Evolutionary conservation across 371 early-diverging fungal genomes (phyloP), one percentile per base, ranked within the genome.

Genomic region (Lichtheimia ornata): DNA sequence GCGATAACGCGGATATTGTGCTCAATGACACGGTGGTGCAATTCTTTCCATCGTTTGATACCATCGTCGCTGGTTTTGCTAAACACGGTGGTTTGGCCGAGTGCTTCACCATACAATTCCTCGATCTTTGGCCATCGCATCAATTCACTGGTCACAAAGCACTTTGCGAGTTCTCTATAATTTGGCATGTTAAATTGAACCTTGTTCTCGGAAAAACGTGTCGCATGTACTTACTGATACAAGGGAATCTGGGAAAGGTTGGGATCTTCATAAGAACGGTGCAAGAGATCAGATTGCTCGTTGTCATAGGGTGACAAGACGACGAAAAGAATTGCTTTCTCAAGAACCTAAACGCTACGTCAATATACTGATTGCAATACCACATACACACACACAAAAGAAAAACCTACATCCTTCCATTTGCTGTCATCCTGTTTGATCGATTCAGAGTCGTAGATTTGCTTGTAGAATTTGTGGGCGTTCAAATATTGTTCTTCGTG

Each of bases 1-100:
- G 96, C 94, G 65, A 97, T 85, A 3, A 98, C 97, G 11, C 97
- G 93, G 64, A 97, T 91, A 71, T 98, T 98, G 88, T 97, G 99
- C 71, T 98, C 99, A 63, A 95, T 91, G 6, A 97, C 95, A 22
- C 99, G 89, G 62, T 93, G 85, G 67, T 95, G 96, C 61, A 98
- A 84, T 49, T 87, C 92, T 67, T 88, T 83, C 88, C 89, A 89
- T 58, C 93, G 83, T 76, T 88, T 88, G 58, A 81, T 72, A 50
- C 96, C 94, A 6, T 86, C 91, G 41, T 91, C 93, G 12, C 88
- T 90, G 25, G 79, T 69, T 11, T 76, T 71, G 28, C 83, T 79
- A 69, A 97, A 94, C 3, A 92, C 91, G 12, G 77, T 75, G 7
- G 93, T 89, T 59, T 83, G 69, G 43, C 83, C 81, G 62, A 96